Evolutionary conservation across 257 asterid genomes (phyloP), one percentile per base, ranked within the genome.

Genomic region (Ophiorrhiza pumila): DNA sequence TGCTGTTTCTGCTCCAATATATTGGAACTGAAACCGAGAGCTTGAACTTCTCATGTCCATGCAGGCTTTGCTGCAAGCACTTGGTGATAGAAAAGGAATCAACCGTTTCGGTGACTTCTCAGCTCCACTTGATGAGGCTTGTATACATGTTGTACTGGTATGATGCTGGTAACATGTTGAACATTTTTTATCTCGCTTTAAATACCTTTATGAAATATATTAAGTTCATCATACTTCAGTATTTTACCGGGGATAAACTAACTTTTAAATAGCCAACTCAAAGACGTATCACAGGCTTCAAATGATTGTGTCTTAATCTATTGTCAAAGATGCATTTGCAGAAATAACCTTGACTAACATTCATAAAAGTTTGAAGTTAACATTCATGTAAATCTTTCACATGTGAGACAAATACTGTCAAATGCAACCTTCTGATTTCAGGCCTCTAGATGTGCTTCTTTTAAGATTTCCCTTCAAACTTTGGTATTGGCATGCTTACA

Each of bases 61-160:
- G 77, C 83, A 92, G 98, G 97, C 96, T 74, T 82, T 95, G 89
- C 75, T 89, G 85, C 89, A 89, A 80, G 96, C 98, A 49, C 98
- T 92, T 70, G 97, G 94, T 47, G 99, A 95, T 82, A 91, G 98
- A 74, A 95, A 84, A 76, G 99, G 99, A 81, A 92, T 92, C 73
- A 86, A 87, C 70, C 88, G 97, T 60, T 92, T 95, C 56, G 98
- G 99, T 74, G 95, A 92, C 86, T 95, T 95, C 84, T 86, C 99
- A n/a, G 97, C 97, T 73, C 98, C 98, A 53, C 96, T 95, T 39
- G 99, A 88, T 73, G 99, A 95, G 86, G 97, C 99, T 65, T 90
- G 90, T 50, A 86, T 95, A 35, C 99, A 91, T 72, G 98, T 95
- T 76, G 80, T 96, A 66, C 83, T 95, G 91, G 99, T 94, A 91